Conservation (phyloP, 441 rosid genomes). For the Corymbia calophylla region DNA sequence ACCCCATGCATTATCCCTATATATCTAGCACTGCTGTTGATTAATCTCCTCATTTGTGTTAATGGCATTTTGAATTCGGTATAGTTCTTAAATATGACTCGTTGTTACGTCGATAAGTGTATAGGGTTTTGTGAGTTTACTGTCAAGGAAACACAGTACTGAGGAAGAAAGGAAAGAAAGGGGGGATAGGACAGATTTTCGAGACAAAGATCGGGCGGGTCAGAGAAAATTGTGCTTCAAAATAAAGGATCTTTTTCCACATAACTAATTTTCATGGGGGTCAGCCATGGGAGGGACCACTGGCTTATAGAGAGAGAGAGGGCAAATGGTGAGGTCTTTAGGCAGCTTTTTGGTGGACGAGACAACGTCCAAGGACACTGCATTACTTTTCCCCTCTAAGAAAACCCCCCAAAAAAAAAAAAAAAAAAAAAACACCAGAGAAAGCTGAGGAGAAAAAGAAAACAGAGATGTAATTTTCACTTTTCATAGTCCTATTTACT, state of each 20-base stretch:
- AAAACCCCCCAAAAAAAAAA: not conserved
- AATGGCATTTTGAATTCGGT: not conserved
- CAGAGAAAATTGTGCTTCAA: not conserved
- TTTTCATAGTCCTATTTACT: not conserved
- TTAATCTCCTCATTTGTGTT: not conserved
- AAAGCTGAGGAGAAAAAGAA: conserved; percentile 15
- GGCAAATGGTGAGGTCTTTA: conserved; percentile 15
- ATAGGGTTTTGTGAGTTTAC: not conserved
- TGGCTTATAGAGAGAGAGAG: not conserved
- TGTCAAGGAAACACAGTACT: not conserved
- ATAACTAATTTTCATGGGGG: not conserved
- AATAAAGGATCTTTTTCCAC: not conserved
- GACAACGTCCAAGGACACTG: conserved; percentile 44
- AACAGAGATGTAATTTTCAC: not conserved
- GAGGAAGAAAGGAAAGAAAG: not conserved
- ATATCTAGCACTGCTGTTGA: not conserved
- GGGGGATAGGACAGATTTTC: not conserved
- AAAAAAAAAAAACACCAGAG: conserved; percentile 1
- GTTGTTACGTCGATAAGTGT: not conserved
- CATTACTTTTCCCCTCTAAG: conserved; percentile 12
- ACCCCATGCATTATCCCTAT: not conserved
- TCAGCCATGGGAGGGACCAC: conserved; percentile 9
- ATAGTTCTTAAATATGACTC: not conserved
- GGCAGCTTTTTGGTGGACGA: conserved; percentile 38
- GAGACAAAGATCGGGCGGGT: not conserved